Base-by-base conservation (phyloP, 2,329 filamentous ascomycete genomes). In the Corinectria fuckeliana region DNA sequence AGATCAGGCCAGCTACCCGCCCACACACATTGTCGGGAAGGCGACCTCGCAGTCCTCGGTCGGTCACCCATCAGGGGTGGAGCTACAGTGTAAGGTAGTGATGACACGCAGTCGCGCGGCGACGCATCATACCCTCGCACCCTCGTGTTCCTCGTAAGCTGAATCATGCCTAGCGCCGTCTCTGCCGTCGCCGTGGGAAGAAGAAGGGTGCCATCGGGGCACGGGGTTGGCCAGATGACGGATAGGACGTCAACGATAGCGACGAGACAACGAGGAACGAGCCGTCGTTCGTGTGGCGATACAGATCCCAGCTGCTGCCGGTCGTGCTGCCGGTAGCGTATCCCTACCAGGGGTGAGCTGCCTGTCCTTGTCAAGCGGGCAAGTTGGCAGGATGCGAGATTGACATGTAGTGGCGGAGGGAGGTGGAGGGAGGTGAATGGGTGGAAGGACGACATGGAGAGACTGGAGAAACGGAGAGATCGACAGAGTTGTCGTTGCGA, bases 31-130 rank as follows among this genome's bases (percentile, higher is more conserved):
- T 32, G 47, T 47, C 61, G 63, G 61, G 48, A 68, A 65, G 58
- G 57, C 61, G 55, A 61, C 56, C 58, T 53, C 32, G 36, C n/a
- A n/a, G n/a, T n/a, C n/a, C n/a, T n/a, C n/a, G n/a, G n/a, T n/a
- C n/a, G n/a, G n/a, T n/a, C n/a, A n/a, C 41, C 60, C 51, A 32
- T 51, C 44, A 55, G 52, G 50, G 60, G 60, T 68, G 50, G 63
- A 64, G 50, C 50, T 23, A 59, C 18, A n/a, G 7, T 28, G n/a
- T 18, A 44, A 28, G 52, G 49, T 44, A 41, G 52, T 60, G 56
- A 70, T 69, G 68, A 63, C 62, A 69, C 56, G 64, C 68, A 69
- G 66, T 58, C 64, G 50, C 60, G 63, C 58, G 65, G n/a, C n/a
- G 28, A 59, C 32, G 36, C 56, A 58, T 20, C 45, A 42, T 49